Conservation (phyloP, 2,329 filamentous ascomycete genomes). For the Dothiorella sarmentorum region DNA sequence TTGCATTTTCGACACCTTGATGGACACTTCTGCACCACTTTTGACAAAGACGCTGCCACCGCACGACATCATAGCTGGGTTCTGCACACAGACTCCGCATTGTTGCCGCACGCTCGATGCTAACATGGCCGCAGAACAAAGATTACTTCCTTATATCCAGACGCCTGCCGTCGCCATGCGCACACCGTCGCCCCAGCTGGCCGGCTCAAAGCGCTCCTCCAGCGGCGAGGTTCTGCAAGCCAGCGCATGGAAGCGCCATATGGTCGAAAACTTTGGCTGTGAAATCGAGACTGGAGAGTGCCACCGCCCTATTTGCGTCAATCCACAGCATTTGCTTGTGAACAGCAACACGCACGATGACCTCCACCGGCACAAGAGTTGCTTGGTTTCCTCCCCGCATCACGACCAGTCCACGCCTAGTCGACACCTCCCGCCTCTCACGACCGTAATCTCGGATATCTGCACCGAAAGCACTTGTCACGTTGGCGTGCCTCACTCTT, state of each 20-base stretch:
- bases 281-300: slow-evolving; percentile 15
- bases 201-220: slow-evolving; percentile 17
- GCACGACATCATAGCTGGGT: background rate
- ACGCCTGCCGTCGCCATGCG: slow-evolving; percentile 11
- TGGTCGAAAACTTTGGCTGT: slow-evolving; percentile 13
- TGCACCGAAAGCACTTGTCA: slow-evolving; percentile 10
- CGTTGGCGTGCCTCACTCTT: background rate
- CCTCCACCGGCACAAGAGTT: slow-evolving; percentile 7
- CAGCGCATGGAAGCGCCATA: slow-evolving; percentile 8
- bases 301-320: slow-evolving; percentile 15
- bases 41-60: background rate
- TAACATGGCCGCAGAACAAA: slow-evolving; percentile 17
- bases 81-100: background rate
- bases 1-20: slow-evolving; percentile 18
- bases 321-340: slow-evolving; percentile 11
- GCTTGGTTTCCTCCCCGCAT: background rate
- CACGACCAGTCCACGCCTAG: background rate
- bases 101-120: background rate
- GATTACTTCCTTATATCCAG: background rate
- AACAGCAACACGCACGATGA: slow-evolving; percentile 15
- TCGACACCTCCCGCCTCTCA: background rate
- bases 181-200: slow-evolving; percentile 14
- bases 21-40: slow-evolving; percentile 1
- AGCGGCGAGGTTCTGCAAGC: slow-evolving; percentile 6
- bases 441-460: slow-evolving; percentile 4